Conservation (phyloP, 768 basidiomycete genomes). For the Mycena belliarum region DNA sequence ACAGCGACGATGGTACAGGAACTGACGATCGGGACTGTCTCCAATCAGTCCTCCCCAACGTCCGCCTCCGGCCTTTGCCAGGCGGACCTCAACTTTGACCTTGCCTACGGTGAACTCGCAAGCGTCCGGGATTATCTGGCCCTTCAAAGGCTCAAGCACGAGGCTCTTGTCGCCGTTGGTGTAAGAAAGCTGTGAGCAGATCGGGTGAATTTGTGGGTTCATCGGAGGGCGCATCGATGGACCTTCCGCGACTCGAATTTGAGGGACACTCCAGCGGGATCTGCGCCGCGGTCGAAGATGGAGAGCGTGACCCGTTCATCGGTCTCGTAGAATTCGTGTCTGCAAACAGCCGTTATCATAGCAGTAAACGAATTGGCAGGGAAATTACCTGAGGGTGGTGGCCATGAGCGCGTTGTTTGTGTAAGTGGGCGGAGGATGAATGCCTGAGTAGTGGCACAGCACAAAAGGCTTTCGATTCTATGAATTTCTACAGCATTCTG, state of each 20-base stretch:
- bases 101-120: slow-evolving; percentile 72
- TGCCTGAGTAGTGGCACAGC: no score
- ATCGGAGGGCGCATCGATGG: neutral
- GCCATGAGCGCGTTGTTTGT: slow-evolving; percentile 32
- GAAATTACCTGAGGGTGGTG: slow-evolving; percentile 34
- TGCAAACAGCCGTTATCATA: slow-evolving; percentile 26
- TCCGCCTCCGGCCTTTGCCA: slow-evolving; percentile 65
- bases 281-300: slow-evolving; percentile 77
- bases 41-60: slow-evolving; percentile 79
- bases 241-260: slow-evolving; percentile 69
- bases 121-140: slow-evolving; percentile 68
- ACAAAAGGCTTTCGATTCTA: neutral
- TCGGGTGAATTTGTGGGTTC: neutral
- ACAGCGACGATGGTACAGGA: neutral
- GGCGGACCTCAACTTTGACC: slow-evolving; percentile 85
- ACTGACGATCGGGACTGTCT: slow-evolving; percentile 75
- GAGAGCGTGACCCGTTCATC: slow-evolving; percentile 74
- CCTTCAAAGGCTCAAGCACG: slow-evolving; percentile 76
- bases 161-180: slow-evolving; percentile 71
- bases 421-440: no score
- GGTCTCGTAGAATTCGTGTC: slow-evolving; percentile 88
- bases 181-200: slow-evolving; percentile 51
- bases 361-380: neutral
- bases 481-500: neutral
- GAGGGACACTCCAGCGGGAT: slow-evolving; percentile 62